Evolutionary conservation across 164 flowering plant species (phyloP).

Genomic region (Tetracentron sinense): DNA sequence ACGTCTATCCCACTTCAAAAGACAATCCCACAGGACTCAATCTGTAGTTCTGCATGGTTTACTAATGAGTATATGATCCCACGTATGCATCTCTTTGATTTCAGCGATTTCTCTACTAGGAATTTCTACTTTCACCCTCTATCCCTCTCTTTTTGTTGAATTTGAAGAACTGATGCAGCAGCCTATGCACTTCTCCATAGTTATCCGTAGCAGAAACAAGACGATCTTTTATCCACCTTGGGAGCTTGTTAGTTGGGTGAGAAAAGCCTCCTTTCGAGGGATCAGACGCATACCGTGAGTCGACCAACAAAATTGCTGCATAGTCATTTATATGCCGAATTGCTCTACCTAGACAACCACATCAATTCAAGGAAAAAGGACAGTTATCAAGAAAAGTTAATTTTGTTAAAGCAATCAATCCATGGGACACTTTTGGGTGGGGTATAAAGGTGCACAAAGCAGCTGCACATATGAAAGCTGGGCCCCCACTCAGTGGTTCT

Average conservation of each 20-base stretch:
- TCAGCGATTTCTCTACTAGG: not conserved
- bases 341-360: slow-evolving; percentile 65
- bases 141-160: slow-evolving; percentile 43
- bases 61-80: not conserved
- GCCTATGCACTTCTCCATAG: slow-evolving; percentile 79
- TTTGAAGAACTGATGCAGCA: slow-evolving; percentile 80
- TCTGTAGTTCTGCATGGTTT: no score
- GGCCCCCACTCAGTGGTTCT: no score
- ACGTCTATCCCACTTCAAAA: not conserved
- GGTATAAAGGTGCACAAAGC: no score
- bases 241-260: slow-evolving; percentile 78
- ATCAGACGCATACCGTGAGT: slow-evolving; percentile 66
- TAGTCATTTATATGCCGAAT: slow-evolving; percentile 89
- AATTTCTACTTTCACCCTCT: slow-evolving; percentile 19
- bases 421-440: no score
- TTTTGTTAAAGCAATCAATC: not conserved
- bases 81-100: not conserved
- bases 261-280: slow-evolving; percentile 37
- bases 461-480: no score
- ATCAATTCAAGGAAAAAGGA: slow-evolving; percentile 7
- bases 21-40: not conserved
- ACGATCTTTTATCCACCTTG: slow-evolving; percentile 78
- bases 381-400: slow-evolving; percentile 3
- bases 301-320: slow-evolving; percentile 91
- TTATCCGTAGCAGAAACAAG: slow-evolving; percentile 50